Conservation (phyloP, 2,329 filamentous ascomycete genomes). For the Aureobasidium sp. region DNA sequence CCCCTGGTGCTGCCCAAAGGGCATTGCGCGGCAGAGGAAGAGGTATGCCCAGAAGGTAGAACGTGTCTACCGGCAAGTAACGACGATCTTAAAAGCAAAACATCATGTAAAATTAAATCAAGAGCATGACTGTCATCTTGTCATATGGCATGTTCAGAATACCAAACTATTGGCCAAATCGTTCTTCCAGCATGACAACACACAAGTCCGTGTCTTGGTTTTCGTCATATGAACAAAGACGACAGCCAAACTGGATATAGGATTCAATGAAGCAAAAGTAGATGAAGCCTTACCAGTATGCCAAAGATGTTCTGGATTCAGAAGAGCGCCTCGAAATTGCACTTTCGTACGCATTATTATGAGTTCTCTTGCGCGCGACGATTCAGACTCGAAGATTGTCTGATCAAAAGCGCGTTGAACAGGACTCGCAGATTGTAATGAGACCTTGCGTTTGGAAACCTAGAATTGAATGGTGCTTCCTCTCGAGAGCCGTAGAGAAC, state of each 20-base stretch:
- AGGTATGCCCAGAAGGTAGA: conserved; percentile 77
- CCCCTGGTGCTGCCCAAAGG: conserved; percentile 67
- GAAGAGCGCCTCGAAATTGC: neutral
- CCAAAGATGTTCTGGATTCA: neutral
- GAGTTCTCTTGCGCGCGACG: neutral
- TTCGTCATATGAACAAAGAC: neutral
- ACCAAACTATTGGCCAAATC: neutral
- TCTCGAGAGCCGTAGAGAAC: neutral
- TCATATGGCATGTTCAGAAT: neutral
- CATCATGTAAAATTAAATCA: conserved; percentile 10
- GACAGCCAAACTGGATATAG: neutral
- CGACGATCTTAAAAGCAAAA: conserved; percentile 2
- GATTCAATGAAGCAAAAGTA: neutral
- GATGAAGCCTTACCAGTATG: neutral
- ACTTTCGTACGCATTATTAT: neutral
- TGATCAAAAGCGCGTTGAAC: neutral
- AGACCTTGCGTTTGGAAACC: neutral
- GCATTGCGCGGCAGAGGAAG: conserved; percentile 78
- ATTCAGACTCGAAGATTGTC: neutral
- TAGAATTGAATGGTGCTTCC: neutral
- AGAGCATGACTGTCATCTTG: conserved; percentile 4
- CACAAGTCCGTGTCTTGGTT: neutral
- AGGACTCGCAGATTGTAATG: neutral
- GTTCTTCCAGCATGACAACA: neutral
- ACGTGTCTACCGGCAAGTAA: neutral